Evolutionary conservation across 352 stramenopile genomes (phyloP).

Genomic region (Globisporangium cystogenes): DNA sequence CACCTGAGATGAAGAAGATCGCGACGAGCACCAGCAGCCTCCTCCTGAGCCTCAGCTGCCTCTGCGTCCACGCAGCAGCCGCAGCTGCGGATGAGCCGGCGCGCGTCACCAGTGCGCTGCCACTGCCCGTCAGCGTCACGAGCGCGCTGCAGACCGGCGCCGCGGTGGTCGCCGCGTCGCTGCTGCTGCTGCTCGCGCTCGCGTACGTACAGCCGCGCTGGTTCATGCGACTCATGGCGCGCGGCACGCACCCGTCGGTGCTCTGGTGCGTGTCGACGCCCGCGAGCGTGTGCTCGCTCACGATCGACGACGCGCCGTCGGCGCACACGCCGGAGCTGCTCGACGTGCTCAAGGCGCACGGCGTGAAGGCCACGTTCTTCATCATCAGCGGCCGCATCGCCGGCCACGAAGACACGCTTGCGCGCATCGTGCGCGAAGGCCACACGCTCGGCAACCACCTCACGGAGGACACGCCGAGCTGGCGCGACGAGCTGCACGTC

Average conservation of each 20-base stretch:
- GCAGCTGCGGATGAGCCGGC: background rate
- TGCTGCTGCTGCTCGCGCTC: conserved; percentile 28
- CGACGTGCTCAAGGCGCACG: conserved; percentile 55
- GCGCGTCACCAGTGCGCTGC: background rate
- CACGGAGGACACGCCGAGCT: conserved; percentile 72
- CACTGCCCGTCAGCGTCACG: background rate
- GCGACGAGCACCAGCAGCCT: background rate
- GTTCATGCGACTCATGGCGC: conserved; percentile 58
- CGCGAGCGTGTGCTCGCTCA: conserved; percentile 56
- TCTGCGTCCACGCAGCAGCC: background rate
- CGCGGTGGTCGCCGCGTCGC: background rate
- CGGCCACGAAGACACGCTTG: conserved; percentile 60
- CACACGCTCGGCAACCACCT: conserved; percentile 79
- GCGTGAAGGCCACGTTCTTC: conserved; percentile 80
- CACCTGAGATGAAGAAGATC: no score
- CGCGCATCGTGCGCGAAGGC: conserved; percentile 73
- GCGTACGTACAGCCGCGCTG: conserved; percentile 72
- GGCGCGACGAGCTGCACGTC: conserved; percentile 71
- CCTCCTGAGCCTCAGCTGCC: background rate
- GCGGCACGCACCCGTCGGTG: conserved; percentile 64
- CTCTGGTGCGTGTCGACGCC: conserved; percentile 66
- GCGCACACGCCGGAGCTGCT: conserved; percentile 58
- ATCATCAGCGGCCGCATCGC: conserved; percentile 73
- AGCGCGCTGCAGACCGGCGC: conserved; percentile 11
- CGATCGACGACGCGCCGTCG: conserved; percentile 78